Evolutionary conservation across 352 stramenopile species (phyloP).

Genomic region (Pythium periplocum): DNA sequence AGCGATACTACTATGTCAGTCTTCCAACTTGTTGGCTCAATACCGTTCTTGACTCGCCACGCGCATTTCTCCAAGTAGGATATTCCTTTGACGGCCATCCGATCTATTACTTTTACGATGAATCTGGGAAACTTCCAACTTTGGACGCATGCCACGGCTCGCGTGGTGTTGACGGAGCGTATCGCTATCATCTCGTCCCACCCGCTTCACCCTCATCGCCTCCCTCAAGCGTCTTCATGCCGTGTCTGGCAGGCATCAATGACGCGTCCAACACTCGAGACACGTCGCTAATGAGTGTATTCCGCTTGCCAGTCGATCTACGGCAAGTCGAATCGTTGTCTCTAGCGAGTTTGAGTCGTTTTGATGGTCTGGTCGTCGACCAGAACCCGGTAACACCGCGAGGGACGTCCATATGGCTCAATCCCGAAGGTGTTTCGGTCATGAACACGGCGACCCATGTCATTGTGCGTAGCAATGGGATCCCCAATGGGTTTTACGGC

Average conservation of each 20-base stretch:
- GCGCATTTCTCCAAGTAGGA: conserved; percentile 31
- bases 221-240: conserved; percentile 29
- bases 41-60: not conserved
- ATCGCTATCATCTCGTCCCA: conserved; percentile 41
- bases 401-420: conserved; percentile 39
- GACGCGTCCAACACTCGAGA: conserved; percentile 5
- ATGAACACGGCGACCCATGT: conserved; percentile 45
- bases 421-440: conserved; percentile 37
- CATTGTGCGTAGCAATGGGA: conserved; percentile 52
- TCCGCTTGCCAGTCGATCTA: conserved; percentile 42
- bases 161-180: conserved; percentile 33
- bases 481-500: conserved; percentile 40
- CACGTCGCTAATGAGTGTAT: conserved; percentile 25
- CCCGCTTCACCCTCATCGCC: conserved; percentile 3
- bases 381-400: conserved; percentile 24
- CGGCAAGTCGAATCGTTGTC: conserved; percentile 43
- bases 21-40: conserved; percentile 39
- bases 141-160: conserved; percentile 61
- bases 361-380: conserved; percentile 53
- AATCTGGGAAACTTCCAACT: conserved; percentile 15
- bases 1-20: conserved; percentile 45
- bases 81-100: conserved; percentile 64
- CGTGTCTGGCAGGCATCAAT: conserved; percentile 51
- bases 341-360: conserved; percentile 33
- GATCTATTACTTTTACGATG: conserved; percentile 43